phyloP scores from a whole-genome alignment of 139 green algal genomes.

The Coelastrella sp. region DNA sequence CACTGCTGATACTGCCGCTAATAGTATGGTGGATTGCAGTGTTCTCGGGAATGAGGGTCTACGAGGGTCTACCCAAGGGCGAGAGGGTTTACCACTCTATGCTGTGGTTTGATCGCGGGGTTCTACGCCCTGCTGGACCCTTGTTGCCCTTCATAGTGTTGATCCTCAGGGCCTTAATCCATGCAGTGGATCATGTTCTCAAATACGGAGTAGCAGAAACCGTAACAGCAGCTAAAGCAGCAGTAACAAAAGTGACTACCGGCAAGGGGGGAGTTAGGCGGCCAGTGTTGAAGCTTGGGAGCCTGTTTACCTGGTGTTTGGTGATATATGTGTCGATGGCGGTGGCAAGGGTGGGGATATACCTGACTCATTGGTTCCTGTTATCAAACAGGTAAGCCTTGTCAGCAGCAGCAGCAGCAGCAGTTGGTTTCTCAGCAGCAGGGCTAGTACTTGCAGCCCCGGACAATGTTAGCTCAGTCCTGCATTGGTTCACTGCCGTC shows the following conservation, averaged over 20 bases:
- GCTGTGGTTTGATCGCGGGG: slow-evolving; percentile 41
- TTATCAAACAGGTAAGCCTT: slow-evolving; percentile 19
- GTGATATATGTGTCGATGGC: slow-evolving; percentile 29
- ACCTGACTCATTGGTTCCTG: slow-evolving; percentile 27
- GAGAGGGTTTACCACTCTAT: slow-evolving; percentile 32
- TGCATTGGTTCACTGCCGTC: no score
- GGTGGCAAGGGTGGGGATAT: slow-evolving; percentile 12
- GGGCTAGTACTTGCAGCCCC: no score
- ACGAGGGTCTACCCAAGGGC: slow-evolving; percentile 37
- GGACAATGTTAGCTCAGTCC: no score
- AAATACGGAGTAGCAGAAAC: neutral
- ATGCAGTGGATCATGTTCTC: neutral
- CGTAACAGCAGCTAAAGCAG: neutral
- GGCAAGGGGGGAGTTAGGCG: neutral
- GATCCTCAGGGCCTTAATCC: neutral
- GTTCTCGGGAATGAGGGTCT: neutral
- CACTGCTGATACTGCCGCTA: slow-evolving; percentile 17
- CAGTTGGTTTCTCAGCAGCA: no score
- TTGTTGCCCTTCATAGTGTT: slow-evolving; percentile 42
- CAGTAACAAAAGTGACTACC: neutral
- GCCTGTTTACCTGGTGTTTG: neutral
- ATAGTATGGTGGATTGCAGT: slow-evolving; percentile 46
- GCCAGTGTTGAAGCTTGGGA: neutral
- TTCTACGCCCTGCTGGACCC: slow-evolving; percentile 42
- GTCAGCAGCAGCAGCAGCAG: no score